Base-by-base conservation (phyloP, 805 yeast genomes). In the Jamesozyma gamospora region DNA sequence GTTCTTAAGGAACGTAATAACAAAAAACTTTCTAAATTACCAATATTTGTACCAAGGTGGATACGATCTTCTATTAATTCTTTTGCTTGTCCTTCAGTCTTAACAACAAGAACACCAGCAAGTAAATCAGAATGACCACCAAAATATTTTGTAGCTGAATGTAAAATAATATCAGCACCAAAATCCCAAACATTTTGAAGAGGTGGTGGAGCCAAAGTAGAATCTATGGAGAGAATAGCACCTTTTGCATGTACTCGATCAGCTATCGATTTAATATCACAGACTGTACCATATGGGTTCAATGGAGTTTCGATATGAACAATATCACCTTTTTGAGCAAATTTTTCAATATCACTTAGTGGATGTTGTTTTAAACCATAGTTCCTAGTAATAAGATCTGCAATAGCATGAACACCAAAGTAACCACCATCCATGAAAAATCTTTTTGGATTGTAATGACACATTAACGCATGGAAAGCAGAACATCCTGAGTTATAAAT, bases 191-290 rank as follows among this genome's bases (percentile, higher is more conserved):
- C 90, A 44, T 84, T 74, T 50, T 76, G 81, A 41, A 86, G 62
- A 17, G 95, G 95, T 10, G 94, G 94, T 14, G 96, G 95, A 7
- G 95, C 96, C 61, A 88, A 83, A 0, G 96, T 88, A 5, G 95
- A 71, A 60, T 88, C 96, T 12, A 83, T 77, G 21, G 77, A 51
- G 12, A 87, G 60, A 17, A 65, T 51, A 0, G 94, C 95, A 15
- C 94, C 95, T 40, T 74, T 74, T 3, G 69, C 64, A 54, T 85
- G 94, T 1, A 95, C 95, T 43, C 69, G 70, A 3, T 74, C 66
- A 6, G 84, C 87, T 52, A 72, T 81, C 37, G 70, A 58, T 29
- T 64, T 59, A 41, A 88, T 72, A 56, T 82, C 85, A 48, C 68
- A 69, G 16, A 77, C 71, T 3, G 67, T 62, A 0, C 94, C 92